Evolutionary conservation across 208 protist genomes (phyloP).

Genomic region (Leishmania lainsoni): DNA sequence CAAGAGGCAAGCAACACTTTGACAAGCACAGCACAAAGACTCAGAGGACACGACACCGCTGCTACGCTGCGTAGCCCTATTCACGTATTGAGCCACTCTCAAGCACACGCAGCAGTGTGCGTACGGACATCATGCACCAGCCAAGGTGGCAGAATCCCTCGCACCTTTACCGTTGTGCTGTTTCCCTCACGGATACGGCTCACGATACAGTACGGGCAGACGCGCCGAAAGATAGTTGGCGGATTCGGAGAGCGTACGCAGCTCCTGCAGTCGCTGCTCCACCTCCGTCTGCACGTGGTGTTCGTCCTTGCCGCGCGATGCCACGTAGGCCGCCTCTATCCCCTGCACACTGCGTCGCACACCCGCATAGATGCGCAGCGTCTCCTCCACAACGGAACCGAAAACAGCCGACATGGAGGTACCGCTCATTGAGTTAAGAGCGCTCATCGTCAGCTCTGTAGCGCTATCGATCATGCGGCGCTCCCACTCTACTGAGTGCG

Average conservation of each 20-base stretch:
- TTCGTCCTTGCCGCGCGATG: constrained; percentile 10
- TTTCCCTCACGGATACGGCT: constrained; percentile 28
- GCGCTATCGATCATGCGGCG: constrained; percentile 55
- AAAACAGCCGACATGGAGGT: constrained; percentile 46
- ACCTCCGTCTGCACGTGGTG: constrained; percentile 14
- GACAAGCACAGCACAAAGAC: neutral
- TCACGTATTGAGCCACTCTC: neutral
- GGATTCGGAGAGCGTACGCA: constrained; percentile 33
- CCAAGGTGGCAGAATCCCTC: neutral
- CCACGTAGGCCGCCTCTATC: constrained; percentile 9
- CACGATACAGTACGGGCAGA: constrained; percentile 46
- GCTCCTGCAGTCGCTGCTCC: constrained; percentile 25
- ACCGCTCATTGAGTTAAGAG: constrained; percentile 65
- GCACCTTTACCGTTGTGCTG: neutral
- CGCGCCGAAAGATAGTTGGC: constrained; percentile 39
- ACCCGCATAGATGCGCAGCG: constrained; percentile 45
- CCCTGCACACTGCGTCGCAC: constrained; percentile 20
- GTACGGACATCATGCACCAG: neutral
- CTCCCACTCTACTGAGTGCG: constrained; percentile 36
- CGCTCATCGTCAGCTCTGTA: constrained; percentile 55
- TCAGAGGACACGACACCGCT: neutral
- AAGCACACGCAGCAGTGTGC: neutral
- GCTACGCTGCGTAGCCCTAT: neutral
- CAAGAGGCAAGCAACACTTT: neutral
- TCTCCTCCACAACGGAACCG: constrained; percentile 56